These are phyloP conservation scores for Coniferiporia sulphurascens DNA, from an alignment of 1,284 basidiomycete species.

Conservation along the genomic window DNA sequence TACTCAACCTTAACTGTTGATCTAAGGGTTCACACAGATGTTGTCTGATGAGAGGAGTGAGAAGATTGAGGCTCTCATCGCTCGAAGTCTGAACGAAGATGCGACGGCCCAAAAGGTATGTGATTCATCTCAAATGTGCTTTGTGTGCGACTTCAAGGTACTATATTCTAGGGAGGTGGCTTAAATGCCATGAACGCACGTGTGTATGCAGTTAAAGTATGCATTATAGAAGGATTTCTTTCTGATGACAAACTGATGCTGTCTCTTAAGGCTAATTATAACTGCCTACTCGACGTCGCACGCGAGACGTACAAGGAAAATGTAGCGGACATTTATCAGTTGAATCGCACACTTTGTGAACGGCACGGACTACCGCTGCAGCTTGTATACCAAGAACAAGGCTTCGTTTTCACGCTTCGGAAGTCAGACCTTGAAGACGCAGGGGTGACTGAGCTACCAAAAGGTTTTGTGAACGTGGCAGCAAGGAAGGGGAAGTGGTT, in stretches of 20 bases:
- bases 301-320: conserved; percentile 91
- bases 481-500: conserved; percentile 65
- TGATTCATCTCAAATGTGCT: not conserved
- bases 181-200: conserved; percentile 65
- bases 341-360: conserved; percentile 55
- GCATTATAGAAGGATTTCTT: not conserved
- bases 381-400: conserved; percentile 64
- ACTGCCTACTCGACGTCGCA: conserved; percentile 85
- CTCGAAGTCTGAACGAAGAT: conserved; percentile 69
- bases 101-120: conserved; percentile 52
- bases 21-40: conserved; percentile 41
- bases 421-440: conserved; percentile 55
- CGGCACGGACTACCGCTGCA: conserved; percentile 59
- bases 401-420: conserved; percentile 68
- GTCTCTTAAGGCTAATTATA: conserved; percentile 61
- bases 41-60: conserved; percentile 65
- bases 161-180: conserved; percentile 45
- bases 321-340: conserved; percentile 73
- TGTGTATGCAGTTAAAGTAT: conserved; percentile 77
- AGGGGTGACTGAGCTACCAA: conserved; percentile 44
- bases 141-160: not conserved
- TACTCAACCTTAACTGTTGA: not conserved
- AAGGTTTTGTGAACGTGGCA: conserved; percentile 64
- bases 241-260: not conserved
- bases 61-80: conserved; percentile 56